Base-by-base conservation (phyloP, 768 basidiomycete genomes). In the Phanerochaete sordida region DNA sequence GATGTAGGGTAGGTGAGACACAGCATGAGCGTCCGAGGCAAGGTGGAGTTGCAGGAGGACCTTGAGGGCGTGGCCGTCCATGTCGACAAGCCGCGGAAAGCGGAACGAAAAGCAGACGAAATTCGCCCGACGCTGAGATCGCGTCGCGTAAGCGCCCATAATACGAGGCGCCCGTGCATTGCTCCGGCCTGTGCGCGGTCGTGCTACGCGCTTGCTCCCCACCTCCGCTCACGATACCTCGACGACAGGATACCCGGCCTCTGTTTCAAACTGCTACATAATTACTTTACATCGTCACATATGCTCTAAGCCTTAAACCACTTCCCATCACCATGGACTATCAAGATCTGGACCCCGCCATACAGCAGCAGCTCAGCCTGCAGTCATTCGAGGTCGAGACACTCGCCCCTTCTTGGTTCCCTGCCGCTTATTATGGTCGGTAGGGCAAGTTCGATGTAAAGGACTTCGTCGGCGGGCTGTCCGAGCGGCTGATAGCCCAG, bases 401-500 rank as follows among this genome's bases (percentile, higher is more conserved):
- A 48, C n/a, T 19, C 7, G 19, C 48, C 47, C 31, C 47, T 8
- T 24, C 21, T 23, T 21, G 2, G 33, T 43, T 11, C 39, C 23
- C 45, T n/a, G 33, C 23, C 24, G 21, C 51, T 50, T 56, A 45
- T 56, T 9, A 26, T 28, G 37, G 7, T 19, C n/a, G 28, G 48
- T 64, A 93, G 91, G 90, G 88, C 60, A 93, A 93, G 76, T 95
- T 96, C 74, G 91, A 95, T 70, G 86, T 93, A 62, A 91, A 93
- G 64, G 93, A 95, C 59, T 95, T 96, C 66, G 83, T 98, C 52
- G 86, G 86, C 23, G 81, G 84, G 6, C 81, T 94, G 55, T 94
- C 92, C 23, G 95, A 97, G 78, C 93, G 84, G 72, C 80, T 95
- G 55, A 96, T 97, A 62, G 74, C 85, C 9, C 85, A 91, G 66